Percentiles rank a stretch among this genome's conserved stretches.
Conservation (phyloP, 257 asterid genomes). For the Ballota nigra region DNA sequence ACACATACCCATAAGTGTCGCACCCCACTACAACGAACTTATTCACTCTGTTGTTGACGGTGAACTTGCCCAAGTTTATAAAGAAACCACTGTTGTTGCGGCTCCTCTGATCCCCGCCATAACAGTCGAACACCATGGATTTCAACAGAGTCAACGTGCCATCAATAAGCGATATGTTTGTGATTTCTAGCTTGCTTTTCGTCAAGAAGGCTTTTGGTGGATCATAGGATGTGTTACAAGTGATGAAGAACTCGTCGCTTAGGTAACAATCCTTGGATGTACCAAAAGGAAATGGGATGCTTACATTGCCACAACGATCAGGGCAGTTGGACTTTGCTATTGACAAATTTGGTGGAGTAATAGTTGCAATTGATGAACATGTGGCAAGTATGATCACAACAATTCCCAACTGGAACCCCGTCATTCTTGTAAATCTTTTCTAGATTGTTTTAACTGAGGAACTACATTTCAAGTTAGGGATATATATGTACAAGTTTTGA, state of each 20-base stretch:
- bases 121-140: constrained; percentile 7
- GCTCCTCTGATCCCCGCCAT: neutral
- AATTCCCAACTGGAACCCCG: no score
- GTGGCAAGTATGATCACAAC: neutral
- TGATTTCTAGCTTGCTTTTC: constrained; percentile 2
- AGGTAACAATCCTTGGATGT: neutral
- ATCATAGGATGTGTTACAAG: neutral
- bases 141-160: constrained; percentile 22
- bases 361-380: neutral
- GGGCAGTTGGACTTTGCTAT: neutral
- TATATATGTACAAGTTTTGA: no score
- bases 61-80: no score
- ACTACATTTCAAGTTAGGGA: no score
- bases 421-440: no score
- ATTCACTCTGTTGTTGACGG: constrained; percentile 23
- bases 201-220: constrained; percentile 1
- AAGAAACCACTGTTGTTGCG: no score
- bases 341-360: neutral
- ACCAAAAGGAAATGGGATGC: neutral
- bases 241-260: neutral
- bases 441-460: no score
- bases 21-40: constrained; percentile 27
- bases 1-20: constrained; percentile 1
- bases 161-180: constrained; percentile 16
- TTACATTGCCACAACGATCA: neutral